Evolutionary conservation across 163 green algal species (phyloP), one percentile per base, ranked within the genome.

Genomic region (Chlamydomonas reinhardtii): DNA sequence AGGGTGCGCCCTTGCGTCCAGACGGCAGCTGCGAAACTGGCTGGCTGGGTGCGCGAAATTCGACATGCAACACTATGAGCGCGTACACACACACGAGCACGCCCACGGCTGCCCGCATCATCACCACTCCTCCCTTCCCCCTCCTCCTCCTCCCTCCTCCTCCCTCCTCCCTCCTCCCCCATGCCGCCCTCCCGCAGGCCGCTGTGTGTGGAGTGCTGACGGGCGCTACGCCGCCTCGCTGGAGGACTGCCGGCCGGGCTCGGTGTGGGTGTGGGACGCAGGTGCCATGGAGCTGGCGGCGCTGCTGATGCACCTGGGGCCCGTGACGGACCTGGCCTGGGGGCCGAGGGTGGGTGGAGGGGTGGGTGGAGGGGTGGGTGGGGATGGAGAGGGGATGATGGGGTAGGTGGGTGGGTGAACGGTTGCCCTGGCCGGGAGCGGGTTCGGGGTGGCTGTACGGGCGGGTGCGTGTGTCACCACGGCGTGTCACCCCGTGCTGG

Each of bases 261-360:
- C 73, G 9, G 85, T 95, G 43, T 97, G 95, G 94, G 76, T 98
- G 12, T 98, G 95, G 92, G 85, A 93, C 74, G 81, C 94, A 48
- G 80, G 24, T 3, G 69, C 84, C n/a, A 92, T 91, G 65, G 81
- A 91, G 70, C 89, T 95, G 32, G 80, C 73, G 5, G 82, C 90
- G 9, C 85, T 94, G 73, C 89, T 94, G 64, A 25, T 90, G 68
- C 92, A 94, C 37, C 32, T 82, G 34, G 31, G 72, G 20, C 56
- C 43, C 27, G 82, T 94, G 8, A 66, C 71, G 2, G 86, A 86
- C 43, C 31, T 90, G 34, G 83, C 87, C 20, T 94, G 92, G 92
- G 75, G 85, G 16, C 89, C 89, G 19, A 37, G 86, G 65, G 83
- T 88, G 64, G 39, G 82, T 76, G 32, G 1, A 19, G 17, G 52